A percentile compares a stretch with the other conserved stretches of the same genome.
Conservation (phyloP, 2,329 filamentous ascomycete species). For the Claviceps africana region DNA sequence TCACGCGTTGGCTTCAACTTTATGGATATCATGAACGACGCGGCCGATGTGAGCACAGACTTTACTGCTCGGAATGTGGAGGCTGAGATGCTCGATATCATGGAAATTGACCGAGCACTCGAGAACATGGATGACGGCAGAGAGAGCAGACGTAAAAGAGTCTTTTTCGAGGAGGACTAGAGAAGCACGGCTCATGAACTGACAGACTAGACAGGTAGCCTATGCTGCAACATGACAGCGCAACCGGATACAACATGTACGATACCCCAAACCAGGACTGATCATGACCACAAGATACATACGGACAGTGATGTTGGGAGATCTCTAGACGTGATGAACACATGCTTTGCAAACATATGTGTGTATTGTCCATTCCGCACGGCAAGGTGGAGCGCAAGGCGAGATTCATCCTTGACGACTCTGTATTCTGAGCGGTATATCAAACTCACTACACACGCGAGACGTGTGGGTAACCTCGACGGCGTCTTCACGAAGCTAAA, state of each 20-base stretch:
- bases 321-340: background rate
- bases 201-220: constrained; percentile 13
- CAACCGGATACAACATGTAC: constrained; percentile 7
- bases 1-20: constrained; percentile 33
- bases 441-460: constrained; percentile 14
- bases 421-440: constrained; percentile 66
- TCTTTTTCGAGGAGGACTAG: constrained; percentile 34
- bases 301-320: background rate
- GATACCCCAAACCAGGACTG: background rate
- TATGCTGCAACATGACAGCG: background rate
- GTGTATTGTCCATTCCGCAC: constrained; percentile 34
- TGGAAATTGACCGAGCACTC: constrained; percentile 49
- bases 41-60: constrained; percentile 37
- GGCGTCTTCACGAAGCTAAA: constrained; percentile 12
- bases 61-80: constrained; percentile 40
- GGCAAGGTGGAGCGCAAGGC: constrained; percentile 65
- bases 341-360: background rate
- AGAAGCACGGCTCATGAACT: constrained; percentile 1
- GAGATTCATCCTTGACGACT: constrained; percentile 59
- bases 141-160: constrained; percentile 34
- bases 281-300: background rate
- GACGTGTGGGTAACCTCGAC: constrained; percentile 2
- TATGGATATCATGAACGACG: constrained; percentile 34
- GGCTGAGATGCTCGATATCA: constrained; percentile 48
- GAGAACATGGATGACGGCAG: constrained; percentile 38